A percentile compares a stretch with the other conserved stretches of the same genome.
phyloP scores from a whole-genome alignment of 1,139 yeast species.

The Diutina rugosa region DNA sequence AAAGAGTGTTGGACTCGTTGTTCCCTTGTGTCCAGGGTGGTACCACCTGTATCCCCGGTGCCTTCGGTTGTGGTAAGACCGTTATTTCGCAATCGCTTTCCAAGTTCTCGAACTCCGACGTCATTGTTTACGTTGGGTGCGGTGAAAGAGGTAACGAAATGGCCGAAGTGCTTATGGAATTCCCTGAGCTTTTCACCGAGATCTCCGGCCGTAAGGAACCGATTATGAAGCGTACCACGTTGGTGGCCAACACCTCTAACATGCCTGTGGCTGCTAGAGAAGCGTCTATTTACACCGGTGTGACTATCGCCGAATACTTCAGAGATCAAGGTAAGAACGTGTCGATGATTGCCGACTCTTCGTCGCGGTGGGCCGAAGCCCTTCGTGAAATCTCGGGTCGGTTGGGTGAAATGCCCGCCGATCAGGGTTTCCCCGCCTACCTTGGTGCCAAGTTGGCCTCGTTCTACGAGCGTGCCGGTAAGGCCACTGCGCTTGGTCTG shows the following conservation, averaged over 20 bases:
- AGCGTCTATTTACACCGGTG: conserved; percentile 98
- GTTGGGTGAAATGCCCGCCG: conserved; percentile 99
- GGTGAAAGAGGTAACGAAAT: conserved; percentile 56
- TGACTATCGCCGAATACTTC: conserved; percentile 95
- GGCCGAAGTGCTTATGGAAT: conserved; percentile 99
- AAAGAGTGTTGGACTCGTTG: conserved; percentile 92
- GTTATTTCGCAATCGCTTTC: conserved; percentile 97
- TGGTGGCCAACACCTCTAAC: conserved; percentile 96
- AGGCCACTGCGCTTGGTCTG: conserved; percentile 87
- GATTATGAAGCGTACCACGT: conserved; percentile 97
- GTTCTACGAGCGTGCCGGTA: conserved; percentile 99
- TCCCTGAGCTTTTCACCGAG: conserved; percentile 93
- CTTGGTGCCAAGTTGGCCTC: conserved; percentile 98
- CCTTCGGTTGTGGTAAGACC: conserved; percentile 98
- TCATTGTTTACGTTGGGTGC: conserved; percentile 86
- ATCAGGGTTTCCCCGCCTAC: conserved; percentile 99
- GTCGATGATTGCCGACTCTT: conserved; percentile 98
- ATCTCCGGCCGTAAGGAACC: conserved; percentile 91
- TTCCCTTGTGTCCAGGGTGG: conserved; percentile 99
- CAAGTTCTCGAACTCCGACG: conserved; percentile 93
- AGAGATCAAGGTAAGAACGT: conserved; percentile 99
- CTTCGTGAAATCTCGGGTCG: conserved; percentile 99
- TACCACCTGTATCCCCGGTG: conserved; percentile 99
- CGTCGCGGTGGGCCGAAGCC: conserved; percentile 99
- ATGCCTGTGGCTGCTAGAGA: conserved; percentile 99